Percentiles rank a stretch among this genome's conserved stretches.
Evolutionary conservation across 305 asterid genomes (phyloP).

Genomic region (Ajuga reptans): DNA sequence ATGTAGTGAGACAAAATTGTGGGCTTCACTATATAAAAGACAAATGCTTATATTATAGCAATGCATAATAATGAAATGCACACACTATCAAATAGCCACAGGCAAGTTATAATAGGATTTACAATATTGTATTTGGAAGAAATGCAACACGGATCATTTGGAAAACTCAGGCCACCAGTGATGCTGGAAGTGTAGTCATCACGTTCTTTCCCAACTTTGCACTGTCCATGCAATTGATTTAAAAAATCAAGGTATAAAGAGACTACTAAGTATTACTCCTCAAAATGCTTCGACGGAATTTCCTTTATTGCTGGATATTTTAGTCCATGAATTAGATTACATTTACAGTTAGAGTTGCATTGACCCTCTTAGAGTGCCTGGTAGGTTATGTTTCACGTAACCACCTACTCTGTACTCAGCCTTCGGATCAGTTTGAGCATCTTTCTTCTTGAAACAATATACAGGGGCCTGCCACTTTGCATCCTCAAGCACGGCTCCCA

Average conservation of each 20-base stretch:
- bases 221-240: too few species aligned
- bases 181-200: too few species aligned
- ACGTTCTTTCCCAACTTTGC: too few species aligned
- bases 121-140: neutral
- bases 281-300: neutral
- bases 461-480: constrained; percentile 72
- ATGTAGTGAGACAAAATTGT: neutral
- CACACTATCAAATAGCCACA: neutral
- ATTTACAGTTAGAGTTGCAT: constrained; percentile 18
- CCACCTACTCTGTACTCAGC: constrained; percentile 7
- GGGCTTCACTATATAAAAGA: neutral
- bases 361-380: constrained; percentile 29
- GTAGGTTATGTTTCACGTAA: constrained; percentile 18
- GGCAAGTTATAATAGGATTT: neutral
- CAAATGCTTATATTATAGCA: neutral
- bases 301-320: neutral
- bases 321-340: neutral
- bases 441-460: constrained; percentile 46
- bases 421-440: constrained; percentile 9
- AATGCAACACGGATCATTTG: neutral
- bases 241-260: too few species aligned
- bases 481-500: constrained; percentile 81
- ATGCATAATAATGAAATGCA: neutral
- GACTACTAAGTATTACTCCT: neutral
- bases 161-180: neutral